Conservation (phyloP, 1,284 basidiomycete species). For the Cryptococcus sp. region DNA sequence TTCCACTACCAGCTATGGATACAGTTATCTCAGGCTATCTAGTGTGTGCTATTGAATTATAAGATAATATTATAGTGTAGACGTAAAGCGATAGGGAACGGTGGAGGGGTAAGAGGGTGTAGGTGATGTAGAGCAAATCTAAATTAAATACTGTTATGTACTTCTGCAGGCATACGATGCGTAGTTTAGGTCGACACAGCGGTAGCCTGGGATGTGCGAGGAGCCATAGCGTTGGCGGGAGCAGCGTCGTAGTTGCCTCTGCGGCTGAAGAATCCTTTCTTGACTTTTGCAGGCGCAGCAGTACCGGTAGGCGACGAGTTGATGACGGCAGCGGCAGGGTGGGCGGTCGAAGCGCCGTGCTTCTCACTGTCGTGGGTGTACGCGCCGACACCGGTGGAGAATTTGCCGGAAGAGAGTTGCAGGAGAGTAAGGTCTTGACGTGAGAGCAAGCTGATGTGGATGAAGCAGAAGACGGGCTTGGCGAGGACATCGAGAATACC, state of each 20-base stretch:
- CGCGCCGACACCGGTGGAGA: constrained; percentile 23
- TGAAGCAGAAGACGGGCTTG: constrained; percentile 57
- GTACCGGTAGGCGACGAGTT: background rate
- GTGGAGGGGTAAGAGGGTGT: no score
- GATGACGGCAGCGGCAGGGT: constrained; percentile 3
- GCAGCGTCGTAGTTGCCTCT: constrained; percentile 31
- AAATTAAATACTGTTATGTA: background rate
- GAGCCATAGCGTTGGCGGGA: constrained; percentile 6
- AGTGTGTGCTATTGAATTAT: no score
- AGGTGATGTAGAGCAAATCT: background rate
- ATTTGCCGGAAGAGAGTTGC: constrained; percentile 42
- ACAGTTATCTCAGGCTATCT: background rate
- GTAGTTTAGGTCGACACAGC: constrained; percentile 9
- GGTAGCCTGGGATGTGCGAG: constrained; percentile 22
- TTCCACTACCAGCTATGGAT: background rate
- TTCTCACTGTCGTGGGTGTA: constrained; percentile 28
- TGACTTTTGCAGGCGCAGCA: constrained; percentile 11
- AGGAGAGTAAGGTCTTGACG: constrained; percentile 40
- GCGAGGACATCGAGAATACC: constrained; percentile 63
- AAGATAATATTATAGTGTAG: no score
- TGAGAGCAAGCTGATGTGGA: constrained; percentile 33
- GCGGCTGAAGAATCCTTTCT: constrained; percentile 32
- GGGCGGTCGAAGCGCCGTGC: constrained; percentile 12
- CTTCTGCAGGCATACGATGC: background rate
- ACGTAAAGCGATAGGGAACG: no score